These are phyloP conservation scores for Phytophthora cryptogea DNA, from an alignment of 352 stramenopile species.

Conservation along the genomic window DNA sequence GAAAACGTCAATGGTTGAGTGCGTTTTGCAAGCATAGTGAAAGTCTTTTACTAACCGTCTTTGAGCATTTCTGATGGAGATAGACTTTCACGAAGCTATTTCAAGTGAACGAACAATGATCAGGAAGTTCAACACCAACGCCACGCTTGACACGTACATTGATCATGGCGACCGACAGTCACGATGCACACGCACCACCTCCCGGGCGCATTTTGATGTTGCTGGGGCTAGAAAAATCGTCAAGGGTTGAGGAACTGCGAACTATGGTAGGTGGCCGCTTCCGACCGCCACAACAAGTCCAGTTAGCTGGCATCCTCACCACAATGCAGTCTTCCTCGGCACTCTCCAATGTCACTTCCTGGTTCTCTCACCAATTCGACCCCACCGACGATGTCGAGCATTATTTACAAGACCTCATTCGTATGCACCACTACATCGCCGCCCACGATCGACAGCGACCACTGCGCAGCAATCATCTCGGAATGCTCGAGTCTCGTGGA, in stretches of 20 bases:
- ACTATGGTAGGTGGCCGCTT: conserved; percentile 44
- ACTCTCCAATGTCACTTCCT: conserved; percentile 35
- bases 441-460: conserved; percentile 37
- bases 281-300: conserved; percentile 43
- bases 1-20: neutral
- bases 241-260: conserved; percentile 41
- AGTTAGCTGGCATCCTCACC: conserved; percentile 37
- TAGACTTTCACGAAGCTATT: conserved; percentile 7
- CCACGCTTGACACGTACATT: conserved; percentile 1
- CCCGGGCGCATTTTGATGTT: conserved; percentile 43
- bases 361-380: conserved; percentile 65
- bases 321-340: conserved; percentile 25
- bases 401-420: conserved; percentile 62
- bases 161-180: conserved; percentile 1
- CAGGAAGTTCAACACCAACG: neutral
- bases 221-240: conserved; percentile 41
- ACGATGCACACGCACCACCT: conserved; percentile 7
- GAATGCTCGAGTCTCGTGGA: conserved; percentile 5
- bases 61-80: conserved; percentile 4
- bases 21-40: too few species aligned
- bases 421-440: conserved; percentile 54
- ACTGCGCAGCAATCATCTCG: conserved; percentile 29
- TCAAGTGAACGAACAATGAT: conserved; percentile 1
- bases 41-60: too few species aligned
- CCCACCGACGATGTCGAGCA: conserved; percentile 63